phyloP scores from a whole-genome alignment of 2,329 filamentous ascomycete genomes.

The Xylariaceae sp. region DNA sequence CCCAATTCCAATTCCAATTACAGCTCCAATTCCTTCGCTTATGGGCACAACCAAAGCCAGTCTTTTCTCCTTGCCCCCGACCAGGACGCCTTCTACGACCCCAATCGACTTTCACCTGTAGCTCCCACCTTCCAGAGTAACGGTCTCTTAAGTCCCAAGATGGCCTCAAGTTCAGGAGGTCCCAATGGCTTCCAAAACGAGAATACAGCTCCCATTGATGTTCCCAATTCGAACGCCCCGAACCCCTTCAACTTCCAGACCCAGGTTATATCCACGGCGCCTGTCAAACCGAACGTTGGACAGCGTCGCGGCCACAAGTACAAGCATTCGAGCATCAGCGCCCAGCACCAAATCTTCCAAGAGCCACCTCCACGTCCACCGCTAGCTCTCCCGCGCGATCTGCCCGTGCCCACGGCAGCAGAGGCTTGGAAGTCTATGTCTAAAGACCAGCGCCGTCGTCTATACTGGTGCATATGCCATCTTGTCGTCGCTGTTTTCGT shows the following conservation, averaged over 20 bases:
- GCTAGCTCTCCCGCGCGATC: conserved; percentile 83
- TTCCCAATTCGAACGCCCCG: conserved; percentile 39
- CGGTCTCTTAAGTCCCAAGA: conserved; percentile 22
- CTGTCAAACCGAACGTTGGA: conserved; percentile 83
- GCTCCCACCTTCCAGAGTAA: conserved; percentile 33
- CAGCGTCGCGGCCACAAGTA: conserved; percentile 95
- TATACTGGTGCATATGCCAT: conserved; percentile 91
- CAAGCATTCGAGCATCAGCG: conserved; percentile 91
- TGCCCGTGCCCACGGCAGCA: conserved; percentile 85
- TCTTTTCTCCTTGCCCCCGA: conserved; percentile 23
- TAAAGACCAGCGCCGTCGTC: conserved; percentile 77
- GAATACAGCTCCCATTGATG: conserved; percentile 40
- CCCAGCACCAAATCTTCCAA: conserved; percentile 90
- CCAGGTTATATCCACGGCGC: conserved; percentile 72
- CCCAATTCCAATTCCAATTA: conserved; percentile 9
- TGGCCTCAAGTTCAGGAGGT: conserved; percentile 28
- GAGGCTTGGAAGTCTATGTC: conserved; percentile 93
- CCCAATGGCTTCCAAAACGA: conserved; percentile 31
- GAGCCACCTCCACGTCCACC: conserved; percentile 86
- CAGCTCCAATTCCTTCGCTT: conserved; percentile 8
- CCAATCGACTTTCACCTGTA: conserved; percentile 37
- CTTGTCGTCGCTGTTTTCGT: conserved; percentile 81
- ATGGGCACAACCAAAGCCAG: conserved; percentile 20
- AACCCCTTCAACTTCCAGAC: conserved; percentile 96
- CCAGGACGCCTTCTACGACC: conserved; percentile 34